phyloP scores from a whole-genome alignment of 441 rosid genomes.

The Raphanus hybrid region DNA sequence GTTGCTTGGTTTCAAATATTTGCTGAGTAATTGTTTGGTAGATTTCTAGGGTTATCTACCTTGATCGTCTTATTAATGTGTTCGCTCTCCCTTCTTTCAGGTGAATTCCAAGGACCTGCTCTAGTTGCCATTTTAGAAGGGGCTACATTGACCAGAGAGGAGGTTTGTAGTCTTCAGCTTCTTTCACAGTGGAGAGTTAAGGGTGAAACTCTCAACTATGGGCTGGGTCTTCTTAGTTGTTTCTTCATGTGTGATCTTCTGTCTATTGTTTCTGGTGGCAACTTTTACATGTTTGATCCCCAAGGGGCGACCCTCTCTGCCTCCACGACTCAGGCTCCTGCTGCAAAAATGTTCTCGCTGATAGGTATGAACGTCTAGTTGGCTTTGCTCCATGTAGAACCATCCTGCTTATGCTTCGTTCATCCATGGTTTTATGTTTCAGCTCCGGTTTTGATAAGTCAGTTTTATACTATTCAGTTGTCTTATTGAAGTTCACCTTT shows the following conservation, averaged over 20 bases:
- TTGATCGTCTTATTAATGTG: slow-evolving; percentile 10
- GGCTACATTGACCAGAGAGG: slow-evolving; percentile 87
- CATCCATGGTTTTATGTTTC: slow-evolving; percentile 16
- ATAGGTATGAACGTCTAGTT: slow-evolving; percentile 58
- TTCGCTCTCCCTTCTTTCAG: slow-evolving; percentile 46
- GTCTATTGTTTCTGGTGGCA: slow-evolving; percentile 87
- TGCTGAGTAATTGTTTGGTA: slow-evolving; percentile 2
- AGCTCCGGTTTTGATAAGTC: slow-evolving; percentile 28
- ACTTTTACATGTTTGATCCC: slow-evolving; percentile 97
- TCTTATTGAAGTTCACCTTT: slow-evolving; percentile 19
- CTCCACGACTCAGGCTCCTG: slow-evolving; percentile 74
- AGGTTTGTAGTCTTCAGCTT: slow-evolving; percentile 91
- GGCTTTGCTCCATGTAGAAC: slow-evolving; percentile 12
- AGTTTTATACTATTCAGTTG: slow-evolving; percentile 18
- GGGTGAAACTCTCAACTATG: slow-evolving; percentile 88
- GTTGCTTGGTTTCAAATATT: slow-evolving; percentile 20
- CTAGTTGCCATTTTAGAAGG: slow-evolving; percentile 92
- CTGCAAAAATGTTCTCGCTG: slow-evolving; percentile 92
- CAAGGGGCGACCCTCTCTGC: slow-evolving; percentile 76
- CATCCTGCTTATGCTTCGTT: slow-evolving; percentile 20
- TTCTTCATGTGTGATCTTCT: slow-evolving; percentile 83
- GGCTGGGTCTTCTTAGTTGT: slow-evolving; percentile 94
- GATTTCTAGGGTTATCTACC: slow-evolving; percentile 22
- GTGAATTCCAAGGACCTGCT: slow-evolving; percentile 99
- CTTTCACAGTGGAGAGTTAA: slow-evolving; percentile 96